These are phyloP conservation scores for Staphylotrichum tortipilum DNA, from an alignment of 495 filamentous ascomycete genomes.

Conservation along the genomic window DNA sequence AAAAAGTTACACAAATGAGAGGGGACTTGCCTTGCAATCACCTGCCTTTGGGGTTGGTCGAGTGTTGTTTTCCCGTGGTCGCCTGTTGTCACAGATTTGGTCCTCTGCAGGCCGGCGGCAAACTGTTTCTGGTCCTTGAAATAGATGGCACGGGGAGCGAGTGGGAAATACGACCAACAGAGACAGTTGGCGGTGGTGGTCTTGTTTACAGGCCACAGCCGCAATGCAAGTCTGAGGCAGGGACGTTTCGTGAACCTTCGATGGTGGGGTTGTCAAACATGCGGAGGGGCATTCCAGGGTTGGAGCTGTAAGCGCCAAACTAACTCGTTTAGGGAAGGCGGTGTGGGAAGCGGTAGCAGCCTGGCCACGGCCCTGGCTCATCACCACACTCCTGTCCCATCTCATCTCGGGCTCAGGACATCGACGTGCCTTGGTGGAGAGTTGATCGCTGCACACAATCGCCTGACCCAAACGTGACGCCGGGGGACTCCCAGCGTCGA, in stretches of 20 bases:
- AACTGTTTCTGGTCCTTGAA: not conserved
- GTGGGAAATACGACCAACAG: not conserved
- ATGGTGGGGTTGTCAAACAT: slow-evolving; percentile 21
- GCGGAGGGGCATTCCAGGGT: not conserved
- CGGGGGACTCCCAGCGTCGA: too few relatives aligned
- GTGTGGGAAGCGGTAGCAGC: not conserved
- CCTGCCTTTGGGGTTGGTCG: not conserved
- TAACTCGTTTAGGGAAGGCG: too few relatives aligned
- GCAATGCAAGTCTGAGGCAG: slow-evolving; percentile 2
- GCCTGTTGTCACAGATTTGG: not conserved
- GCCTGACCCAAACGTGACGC: too few relatives aligned
- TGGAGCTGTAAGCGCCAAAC: not conserved
- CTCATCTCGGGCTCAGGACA: too few relatives aligned
- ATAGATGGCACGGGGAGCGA: not conserved
- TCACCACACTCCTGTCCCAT: too few relatives aligned
- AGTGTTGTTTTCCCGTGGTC: not conserved
- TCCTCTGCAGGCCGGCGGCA: not conserved
- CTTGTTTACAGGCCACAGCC: not conserved
- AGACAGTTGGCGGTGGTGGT: not conserved
- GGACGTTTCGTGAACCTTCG: slow-evolving; percentile 27
- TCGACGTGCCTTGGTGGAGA: too few relatives aligned
- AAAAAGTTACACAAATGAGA: not conserved
- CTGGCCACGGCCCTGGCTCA: too few relatives aligned
- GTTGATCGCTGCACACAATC: too few relatives aligned
- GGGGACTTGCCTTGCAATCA: not conserved